A percentile compares a stretch with the other conserved stretches of the same genome.
Conservation (phyloP, 768 basidiomycete species). For the Calocera viscosa region DNA sequence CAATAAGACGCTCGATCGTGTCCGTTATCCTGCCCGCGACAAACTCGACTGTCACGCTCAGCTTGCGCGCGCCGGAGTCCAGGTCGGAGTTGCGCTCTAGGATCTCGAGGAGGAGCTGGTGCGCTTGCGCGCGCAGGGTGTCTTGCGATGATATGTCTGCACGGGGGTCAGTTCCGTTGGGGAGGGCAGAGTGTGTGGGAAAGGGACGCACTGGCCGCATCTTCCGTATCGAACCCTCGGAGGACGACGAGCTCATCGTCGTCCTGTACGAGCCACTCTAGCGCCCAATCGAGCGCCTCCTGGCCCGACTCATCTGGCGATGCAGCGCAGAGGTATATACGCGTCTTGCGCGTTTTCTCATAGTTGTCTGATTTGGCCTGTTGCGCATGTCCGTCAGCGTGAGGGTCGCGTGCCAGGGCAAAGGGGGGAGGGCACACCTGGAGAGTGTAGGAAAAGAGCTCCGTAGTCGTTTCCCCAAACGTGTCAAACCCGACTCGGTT, state of each 20-base stretch:
- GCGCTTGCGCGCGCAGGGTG: constrained; percentile 1
- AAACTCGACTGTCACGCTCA: constrained; percentile 86
- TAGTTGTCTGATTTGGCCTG: constrained; percentile 72
- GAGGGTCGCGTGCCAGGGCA: neutral
- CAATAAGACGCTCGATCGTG: constrained; percentile 83
- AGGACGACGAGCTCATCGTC: constrained; percentile 90
- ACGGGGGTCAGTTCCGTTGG: neutral
- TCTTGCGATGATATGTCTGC: neutral
- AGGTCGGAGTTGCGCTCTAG: constrained; percentile 22
- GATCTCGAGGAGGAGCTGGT: constrained; percentile 11
- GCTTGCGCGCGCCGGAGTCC: constrained; percentile 29
- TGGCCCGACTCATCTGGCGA: constrained; percentile 78
- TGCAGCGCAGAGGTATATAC: constrained; percentile 82
- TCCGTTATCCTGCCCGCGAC: constrained; percentile 83
- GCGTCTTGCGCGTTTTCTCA: constrained; percentile 55
- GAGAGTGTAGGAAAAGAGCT: constrained; percentile 81
- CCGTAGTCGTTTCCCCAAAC: constrained; percentile 57
- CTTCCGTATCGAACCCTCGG: constrained; percentile 79
- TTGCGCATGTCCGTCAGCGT: neutral
- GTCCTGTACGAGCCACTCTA: constrained; percentile 70
- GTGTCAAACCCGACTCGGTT: constrained; percentile 79
- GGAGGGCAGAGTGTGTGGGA: neutral
- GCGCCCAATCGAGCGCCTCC: constrained; percentile 85
- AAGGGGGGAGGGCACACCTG: constrained; percentile 25
- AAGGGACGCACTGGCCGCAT: constrained; percentile 36